Evolutionary conservation across 495 filamentous ascomycete species (phyloP), one percentile per base, ranked within the genome.

Genomic region (Podospora didyma): DNA sequence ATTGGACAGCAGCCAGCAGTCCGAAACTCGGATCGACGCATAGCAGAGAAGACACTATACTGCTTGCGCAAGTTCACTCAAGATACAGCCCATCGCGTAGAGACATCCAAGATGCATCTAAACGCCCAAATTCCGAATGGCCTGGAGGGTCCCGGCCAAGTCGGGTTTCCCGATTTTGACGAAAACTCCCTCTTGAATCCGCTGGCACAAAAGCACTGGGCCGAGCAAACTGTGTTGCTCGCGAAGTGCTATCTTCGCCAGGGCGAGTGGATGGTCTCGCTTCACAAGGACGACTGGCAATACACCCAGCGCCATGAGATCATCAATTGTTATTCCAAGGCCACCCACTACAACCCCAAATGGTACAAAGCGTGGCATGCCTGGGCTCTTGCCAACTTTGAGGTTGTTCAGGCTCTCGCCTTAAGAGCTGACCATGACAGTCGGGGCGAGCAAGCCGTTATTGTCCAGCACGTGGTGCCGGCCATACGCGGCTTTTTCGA

Each of bases 311-410:
- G 86, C 28, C 77, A 83, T 35, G 87, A 89, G 7, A 89, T 97
- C 46, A 79, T 99, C 20, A 77, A 82, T 35, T 90, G 94, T 7
- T 99, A 97, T 71, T 82, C 85, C 17, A 88, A 90, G 48, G 94
- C 94, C 7, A 97, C 94, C 0, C 84, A 88, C 22, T 96, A 95
- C 73, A 89, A 97, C 60, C 85, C 87, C 46, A 85, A 87, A 53
- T 99, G 92, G 79, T 97, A 99, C 73, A 99, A 97, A 72, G 94
- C 94, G 19, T 99, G 94, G 94, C 94, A 99, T 69, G 86, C 94
- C 3, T 99, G 95, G 94, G 94, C 94, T n/a, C 75, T 97, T 42
- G 94, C 95, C 17, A 99, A 99, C 69, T 99, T 97, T 64, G 93
- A 99, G 69, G 92, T 97, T 41, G 92, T 97, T 23, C 96, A 89